phyloP scores from a whole-genome alignment of 495 filamentous ascomycete species.

The Penicillium crystallinum region DNA sequence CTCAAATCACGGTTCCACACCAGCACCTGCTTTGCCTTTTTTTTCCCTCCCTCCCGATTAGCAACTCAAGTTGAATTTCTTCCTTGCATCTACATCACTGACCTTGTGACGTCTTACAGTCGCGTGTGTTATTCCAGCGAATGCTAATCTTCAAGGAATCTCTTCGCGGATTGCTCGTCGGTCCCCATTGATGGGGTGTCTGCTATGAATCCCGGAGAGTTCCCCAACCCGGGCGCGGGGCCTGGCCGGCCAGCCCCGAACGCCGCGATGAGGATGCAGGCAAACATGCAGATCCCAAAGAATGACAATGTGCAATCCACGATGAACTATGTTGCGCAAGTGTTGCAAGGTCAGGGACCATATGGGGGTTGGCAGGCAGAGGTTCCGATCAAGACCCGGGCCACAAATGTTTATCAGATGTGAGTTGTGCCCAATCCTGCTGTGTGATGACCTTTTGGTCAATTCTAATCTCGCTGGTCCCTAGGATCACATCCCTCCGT shows the following conservation, averaged over 20 bases:
- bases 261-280: constrained; percentile 20
- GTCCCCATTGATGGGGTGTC: constrained; percentile 44
- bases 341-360: constrained; percentile 34
- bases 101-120: constrained; percentile 3
- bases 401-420: constrained; percentile 44
- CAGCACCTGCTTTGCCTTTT: constrained; percentile 21
- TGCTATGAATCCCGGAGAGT: constrained; percentile 48
- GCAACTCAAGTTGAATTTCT: constrained; percentile 4
- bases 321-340: constrained; percentile 32
- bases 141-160: constrained; percentile 35
- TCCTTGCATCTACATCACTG: constrained; percentile 7
- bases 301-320: constrained; percentile 33
- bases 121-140: constrained; percentile 20
- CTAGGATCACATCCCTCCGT: constrained; percentile 45
- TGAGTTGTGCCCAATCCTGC: constrained; percentile 23
- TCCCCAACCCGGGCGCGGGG: constrained; percentile 39
- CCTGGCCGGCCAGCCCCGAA: constrained; percentile 25
- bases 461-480: not conserved
- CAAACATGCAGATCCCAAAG: constrained; percentile 33
- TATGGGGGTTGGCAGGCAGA: constrained; percentile 45
- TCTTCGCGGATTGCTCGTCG: constrained; percentile 37
- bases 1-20: constrained; percentile 26
- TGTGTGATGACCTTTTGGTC: not conserved
- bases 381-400: constrained; percentile 35
- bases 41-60: constrained; percentile 11